phyloP scores from a whole-genome alignment of 495 filamentous ascomycete genomes.

The Bathelium albidoporum region DNA sequence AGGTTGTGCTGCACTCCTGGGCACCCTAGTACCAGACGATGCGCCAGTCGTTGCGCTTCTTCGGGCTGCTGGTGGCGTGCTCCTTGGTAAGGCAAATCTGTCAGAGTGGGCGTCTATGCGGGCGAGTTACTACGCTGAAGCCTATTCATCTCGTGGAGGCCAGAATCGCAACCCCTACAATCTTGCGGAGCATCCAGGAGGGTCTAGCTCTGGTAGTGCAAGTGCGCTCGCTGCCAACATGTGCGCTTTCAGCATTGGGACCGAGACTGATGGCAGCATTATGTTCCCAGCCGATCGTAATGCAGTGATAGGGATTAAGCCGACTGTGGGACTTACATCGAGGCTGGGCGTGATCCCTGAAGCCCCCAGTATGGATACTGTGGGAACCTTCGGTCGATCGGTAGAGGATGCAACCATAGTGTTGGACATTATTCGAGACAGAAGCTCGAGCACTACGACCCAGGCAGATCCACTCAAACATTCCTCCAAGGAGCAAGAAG shows the following conservation, averaged over 20 bases:
- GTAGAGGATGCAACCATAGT: constrained; percentile 8
- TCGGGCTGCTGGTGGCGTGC: constrained; percentile 37
- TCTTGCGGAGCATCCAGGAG: background rate
- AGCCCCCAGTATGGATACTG: constrained; percentile 3
- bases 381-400: constrained; percentile 5
- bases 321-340: constrained; percentile 9
- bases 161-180: constrained; percentile 6
- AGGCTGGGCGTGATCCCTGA: constrained; percentile 3
- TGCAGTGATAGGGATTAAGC: constrained; percentile 9
- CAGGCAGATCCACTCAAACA: background rate
- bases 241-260: background rate
- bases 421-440: background rate
- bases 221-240: constrained; percentile 1
- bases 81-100: constrained; percentile 39
- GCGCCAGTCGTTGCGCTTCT: constrained; percentile 38
- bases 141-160: constrained; percentile 2
- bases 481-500: background rate
- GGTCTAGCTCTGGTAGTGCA: background rate
- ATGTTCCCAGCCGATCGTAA: constrained; percentile 2
- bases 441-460: background rate
- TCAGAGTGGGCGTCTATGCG: constrained; percentile 33
- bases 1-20: constrained; percentile 19
- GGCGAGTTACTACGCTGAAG: background rate
- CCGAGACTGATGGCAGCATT: constrained; percentile 8
- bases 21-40: constrained; percentile 37